These are phyloP conservation scores for Boletus subparvulus DNA, from an alignment of 768 basidiomycete species.

Conservation along the genomic window DNA sequence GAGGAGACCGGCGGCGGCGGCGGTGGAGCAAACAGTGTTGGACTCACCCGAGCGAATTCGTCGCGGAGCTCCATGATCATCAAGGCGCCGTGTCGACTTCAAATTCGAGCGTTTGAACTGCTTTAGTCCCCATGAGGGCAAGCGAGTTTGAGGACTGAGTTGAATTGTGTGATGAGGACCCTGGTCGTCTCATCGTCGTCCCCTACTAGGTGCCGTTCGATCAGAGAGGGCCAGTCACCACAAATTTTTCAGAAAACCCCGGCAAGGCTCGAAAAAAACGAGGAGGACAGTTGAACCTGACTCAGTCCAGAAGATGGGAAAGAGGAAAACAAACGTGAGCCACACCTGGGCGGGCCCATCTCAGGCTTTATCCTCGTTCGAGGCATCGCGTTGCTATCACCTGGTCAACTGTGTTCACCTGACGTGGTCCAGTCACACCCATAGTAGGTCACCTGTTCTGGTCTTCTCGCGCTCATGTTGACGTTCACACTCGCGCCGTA, in stretches of 20 bases:
- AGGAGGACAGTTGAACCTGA: not conserved
- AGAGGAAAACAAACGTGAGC: not conserved
- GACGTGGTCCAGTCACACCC: conserved; percentile 9
- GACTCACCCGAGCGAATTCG: not conserved
- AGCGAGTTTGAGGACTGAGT: not conserved
- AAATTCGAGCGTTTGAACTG: not conserved
- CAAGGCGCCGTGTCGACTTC: not conserved
- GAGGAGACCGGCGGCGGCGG: not conserved
- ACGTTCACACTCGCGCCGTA: not conserved
- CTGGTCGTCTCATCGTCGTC: not conserved
- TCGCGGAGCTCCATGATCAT: not conserved
- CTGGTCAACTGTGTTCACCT: conserved; percentile 18
- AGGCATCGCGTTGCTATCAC: conserved; percentile 12
- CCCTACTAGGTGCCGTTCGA: not conserved
- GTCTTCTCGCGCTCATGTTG: conserved; percentile 1
- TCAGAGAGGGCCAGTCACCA: no score
- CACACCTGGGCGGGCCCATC: not conserved
- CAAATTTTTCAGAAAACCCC: not conserved
- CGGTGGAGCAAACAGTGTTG: no score
- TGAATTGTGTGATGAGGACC: not conserved
- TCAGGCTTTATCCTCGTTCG: conserved; percentile 17
- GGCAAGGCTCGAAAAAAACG: not conserved
- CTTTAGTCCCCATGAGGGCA: not conserved
- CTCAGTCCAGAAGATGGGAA: not conserved
- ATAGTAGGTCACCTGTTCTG: conserved; percentile 11